Percentiles rank a stretch among this genome's conserved stretches.
These are phyloP conservation scores for Pythium phragmiticola DNA, from an alignment of 352 stramenopile species.

Conservation along the genomic window DNA sequence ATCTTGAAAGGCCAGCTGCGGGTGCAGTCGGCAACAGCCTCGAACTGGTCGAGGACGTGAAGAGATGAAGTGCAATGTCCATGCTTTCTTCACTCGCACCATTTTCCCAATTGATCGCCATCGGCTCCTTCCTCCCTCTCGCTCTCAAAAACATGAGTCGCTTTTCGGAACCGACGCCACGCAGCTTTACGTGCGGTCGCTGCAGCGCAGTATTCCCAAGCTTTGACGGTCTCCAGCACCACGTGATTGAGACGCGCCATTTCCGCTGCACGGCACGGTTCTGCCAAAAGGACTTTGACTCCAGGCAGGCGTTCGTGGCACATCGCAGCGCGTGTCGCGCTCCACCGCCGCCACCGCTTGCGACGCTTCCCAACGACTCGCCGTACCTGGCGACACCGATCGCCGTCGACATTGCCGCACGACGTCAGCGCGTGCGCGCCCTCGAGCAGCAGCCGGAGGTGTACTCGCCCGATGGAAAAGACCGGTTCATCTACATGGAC, in stretches of 20 bases:
- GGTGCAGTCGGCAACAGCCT: neutral
- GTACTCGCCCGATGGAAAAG: conserved; percentile 5
- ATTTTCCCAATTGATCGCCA: neutral
- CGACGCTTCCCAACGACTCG: neutral
- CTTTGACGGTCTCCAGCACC: conserved; percentile 12
- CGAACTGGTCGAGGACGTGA: neutral
- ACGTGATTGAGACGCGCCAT: conserved; percentile 14
- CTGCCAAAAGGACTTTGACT: conserved; percentile 19
- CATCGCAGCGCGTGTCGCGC: conserved; percentile 9
- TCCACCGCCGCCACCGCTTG: conserved; percentile 2
- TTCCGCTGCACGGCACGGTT: conserved; percentile 14
- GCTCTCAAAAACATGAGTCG: conserved; percentile 5
- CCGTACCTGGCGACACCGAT: neutral
- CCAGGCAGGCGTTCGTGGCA: neutral
- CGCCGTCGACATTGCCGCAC: conserved; percentile 5
- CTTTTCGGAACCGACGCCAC: neutral
- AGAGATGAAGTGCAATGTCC: neutral
- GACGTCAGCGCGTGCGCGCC: conserved; percentile 9
- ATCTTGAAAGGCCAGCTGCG: conserved; percentile 5
- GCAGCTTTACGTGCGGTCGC: conserved; percentile 14
- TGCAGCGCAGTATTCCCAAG: conserved; percentile 4
- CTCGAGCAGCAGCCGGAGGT: neutral
- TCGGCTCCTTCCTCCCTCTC: neutral
- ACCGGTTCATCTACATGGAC: conserved; percentile 20
- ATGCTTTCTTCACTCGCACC: neutral